Base-by-base conservation (phyloP, 495 filamentous ascomycete genomes). In the Podospora didyma region DNA sequence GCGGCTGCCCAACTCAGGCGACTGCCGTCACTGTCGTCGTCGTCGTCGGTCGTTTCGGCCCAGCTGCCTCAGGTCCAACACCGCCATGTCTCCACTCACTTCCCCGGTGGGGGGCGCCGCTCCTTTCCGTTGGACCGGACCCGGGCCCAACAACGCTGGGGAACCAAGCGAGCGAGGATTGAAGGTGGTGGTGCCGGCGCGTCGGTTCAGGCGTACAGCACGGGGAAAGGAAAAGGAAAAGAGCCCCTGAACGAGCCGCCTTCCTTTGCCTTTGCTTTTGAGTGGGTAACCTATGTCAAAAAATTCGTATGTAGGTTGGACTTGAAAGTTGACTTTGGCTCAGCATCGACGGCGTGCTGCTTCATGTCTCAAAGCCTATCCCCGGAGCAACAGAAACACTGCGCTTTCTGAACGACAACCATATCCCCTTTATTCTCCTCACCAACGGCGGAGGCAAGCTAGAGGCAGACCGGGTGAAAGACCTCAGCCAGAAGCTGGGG, bases 321-420 rank as follows among this genome's bases (percentile, higher is more conserved):
- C 42, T 53, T 63, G 22, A 61, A 37, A 10, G 9, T 31, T 31
- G 26, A 31, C 26, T 31, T 31, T 3, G 3, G 26, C 26, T 31
- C 51, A 96, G 91, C 69, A 96, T 97, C 65, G 94, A 99, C 68
- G 95, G 95, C 57, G 95, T 99, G 23, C 86, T 99, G 19, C 79
- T 96, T n/a, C 90, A 92, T 66, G 85, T 86, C 59, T 83, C 87
- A 0, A 82, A 82, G 52, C 86, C 92, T 9, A 84, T 96, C 34
- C 86, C 92, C n/a, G 84, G 86, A 31, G 95, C 95, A 0, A 75
- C 82, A n/a, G 75, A 86, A 56, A 79, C 92, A 14, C 79, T 99
- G n/a, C 61, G 68, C 12, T 83, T 82, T 58, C 84, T 97, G 21
- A 82, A 92, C 60, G 62, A 80, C 21, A 77, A 89, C 46, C 54